phyloP scores from a whole-genome alignment of 1,284 basidiomycete genomes.

The Moesziomyces globuligerus region DNA sequence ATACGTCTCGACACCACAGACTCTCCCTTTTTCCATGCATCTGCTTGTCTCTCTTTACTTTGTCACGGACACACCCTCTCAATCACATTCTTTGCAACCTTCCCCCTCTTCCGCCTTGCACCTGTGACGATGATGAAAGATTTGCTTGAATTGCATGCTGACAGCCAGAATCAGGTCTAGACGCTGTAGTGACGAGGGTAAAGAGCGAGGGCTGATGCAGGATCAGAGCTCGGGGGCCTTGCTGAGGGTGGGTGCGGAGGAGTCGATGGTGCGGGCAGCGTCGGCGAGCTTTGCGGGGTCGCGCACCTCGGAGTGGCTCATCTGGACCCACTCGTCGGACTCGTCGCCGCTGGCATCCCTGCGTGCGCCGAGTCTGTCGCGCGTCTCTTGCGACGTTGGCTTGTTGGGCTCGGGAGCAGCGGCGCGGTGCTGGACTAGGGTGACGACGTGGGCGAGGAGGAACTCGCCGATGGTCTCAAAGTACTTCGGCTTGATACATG shows the following conservation, averaged over 20 bases:
- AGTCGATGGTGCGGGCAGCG: background rate
- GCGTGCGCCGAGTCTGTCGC: background rate
- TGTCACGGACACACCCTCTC: background rate
- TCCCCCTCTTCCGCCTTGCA: no score
- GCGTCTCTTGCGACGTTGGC: background rate
- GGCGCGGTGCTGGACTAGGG: conserved; percentile 5
- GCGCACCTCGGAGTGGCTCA: conserved; percentile 45
- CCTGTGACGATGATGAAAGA: no score
- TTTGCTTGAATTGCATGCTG: no score
- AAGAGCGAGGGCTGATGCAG: background rate
- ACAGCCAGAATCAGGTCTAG: no score
- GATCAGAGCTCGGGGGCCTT: conserved; percentile 25
- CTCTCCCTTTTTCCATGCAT: background rate
- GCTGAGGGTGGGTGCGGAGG: conserved; percentile 23
- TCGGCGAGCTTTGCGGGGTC: conserved; percentile 14
- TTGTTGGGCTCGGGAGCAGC: background rate
- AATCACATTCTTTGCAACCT: background rate
- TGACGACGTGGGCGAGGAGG: conserved; percentile 45
- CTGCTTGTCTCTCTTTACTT: no score
- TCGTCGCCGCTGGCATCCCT: conserved; percentile 20
- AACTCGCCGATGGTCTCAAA: conserved; percentile 62
- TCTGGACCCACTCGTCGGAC: conserved; percentile 54
- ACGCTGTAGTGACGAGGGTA: conserved; percentile 3
- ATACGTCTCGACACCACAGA: background rate
- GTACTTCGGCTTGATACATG: conserved; percentile 60